Conservation (phyloP, 345 rosid genomes). For the Eucalyptus sp. region DNA sequence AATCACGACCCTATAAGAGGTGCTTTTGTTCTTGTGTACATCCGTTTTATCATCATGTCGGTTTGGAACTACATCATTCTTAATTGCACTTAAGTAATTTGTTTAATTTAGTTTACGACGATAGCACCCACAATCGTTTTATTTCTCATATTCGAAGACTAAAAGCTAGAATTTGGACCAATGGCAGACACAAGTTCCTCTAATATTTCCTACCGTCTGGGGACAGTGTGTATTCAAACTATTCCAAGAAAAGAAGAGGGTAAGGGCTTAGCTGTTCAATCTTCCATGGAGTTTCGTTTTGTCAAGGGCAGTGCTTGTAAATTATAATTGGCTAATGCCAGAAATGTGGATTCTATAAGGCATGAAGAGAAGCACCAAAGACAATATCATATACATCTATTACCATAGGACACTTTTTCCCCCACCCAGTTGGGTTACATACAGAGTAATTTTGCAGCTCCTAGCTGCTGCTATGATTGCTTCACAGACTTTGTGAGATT, state of each 20-base stretch:
- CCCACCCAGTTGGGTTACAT: background rate
- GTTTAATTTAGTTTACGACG: background rate
- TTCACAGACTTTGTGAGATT: background rate
- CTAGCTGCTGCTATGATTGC: background rate
- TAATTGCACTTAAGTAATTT: no score
- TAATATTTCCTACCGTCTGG: background rate
- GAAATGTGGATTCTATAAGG: background rate
- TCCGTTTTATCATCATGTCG: background rate
- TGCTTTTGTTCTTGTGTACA: background rate
- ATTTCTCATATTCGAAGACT: background rate
- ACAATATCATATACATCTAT: background rate
- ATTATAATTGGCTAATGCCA: background rate
- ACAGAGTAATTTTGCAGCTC: background rate
- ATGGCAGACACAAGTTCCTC: rapidly evolving
- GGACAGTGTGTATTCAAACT: background rate
- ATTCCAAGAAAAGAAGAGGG: background rate
- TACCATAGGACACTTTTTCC: background rate
- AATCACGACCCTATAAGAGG: rapidly evolving
- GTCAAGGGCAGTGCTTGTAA: background rate
- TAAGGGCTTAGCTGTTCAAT: background rate
- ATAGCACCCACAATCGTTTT: background rate
- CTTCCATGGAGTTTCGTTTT: rapidly evolving
- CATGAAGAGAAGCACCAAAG: background rate
- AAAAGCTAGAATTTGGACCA: background rate
- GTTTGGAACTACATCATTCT: background rate